phyloP scores from a whole-genome alignment of 2,329 filamentous ascomycete genomes.

The Stagonosporopsis cucurbitacearum region DNA sequence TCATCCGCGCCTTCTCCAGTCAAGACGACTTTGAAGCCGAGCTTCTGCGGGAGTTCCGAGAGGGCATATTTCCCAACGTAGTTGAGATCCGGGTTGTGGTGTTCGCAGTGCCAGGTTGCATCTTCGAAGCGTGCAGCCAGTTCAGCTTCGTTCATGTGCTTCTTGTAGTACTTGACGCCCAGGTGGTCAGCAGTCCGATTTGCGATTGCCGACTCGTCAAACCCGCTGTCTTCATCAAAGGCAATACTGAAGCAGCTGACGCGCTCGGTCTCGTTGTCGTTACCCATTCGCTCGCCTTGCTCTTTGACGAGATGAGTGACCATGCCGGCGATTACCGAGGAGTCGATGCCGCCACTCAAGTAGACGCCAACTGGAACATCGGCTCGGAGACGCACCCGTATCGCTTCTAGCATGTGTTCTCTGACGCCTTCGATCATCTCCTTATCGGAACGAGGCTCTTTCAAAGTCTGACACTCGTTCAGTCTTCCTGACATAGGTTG shows the following conservation, averaged over 20 bases:
- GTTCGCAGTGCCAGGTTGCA: slow-evolving; percentile 54
- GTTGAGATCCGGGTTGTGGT: slow-evolving; percentile 59
- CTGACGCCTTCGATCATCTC: slow-evolving; percentile 60
- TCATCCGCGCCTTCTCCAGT: slow-evolving; percentile 62
- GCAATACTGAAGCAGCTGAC: slow-evolving; percentile 59
- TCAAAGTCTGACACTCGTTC: slow-evolving; percentile 35
- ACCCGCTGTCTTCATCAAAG: slow-evolving; percentile 58
- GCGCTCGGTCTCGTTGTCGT: slow-evolving; percentile 41
- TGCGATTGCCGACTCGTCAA: slow-evolving; percentile 59
- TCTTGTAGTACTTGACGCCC: slow-evolving; percentile 53
- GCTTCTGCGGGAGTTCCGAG: slow-evolving; percentile 52
- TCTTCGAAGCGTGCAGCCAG: slow-evolving; percentile 54
- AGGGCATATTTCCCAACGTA: slow-evolving; percentile 59
- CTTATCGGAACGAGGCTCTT: slow-evolving; percentile 54
- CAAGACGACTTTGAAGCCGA: slow-evolving; percentile 61
- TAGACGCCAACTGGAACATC: slow-evolving; percentile 66
- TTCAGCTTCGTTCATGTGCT: slow-evolving; percentile 52
- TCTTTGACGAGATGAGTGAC: slow-evolving; percentile 59
- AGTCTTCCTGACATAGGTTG: background rate
- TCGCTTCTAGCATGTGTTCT: slow-evolving; percentile 58
- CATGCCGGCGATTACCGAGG: slow-evolving; percentile 63
- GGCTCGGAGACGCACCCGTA: slow-evolving; percentile 60
- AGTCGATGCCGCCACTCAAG: slow-evolving; percentile 64
- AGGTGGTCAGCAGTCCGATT: slow-evolving; percentile 56
- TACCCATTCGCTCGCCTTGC: slow-evolving; percentile 55